Conservation (phyloP, 2,329 filamentous ascomycete species). For the Elsinoe batatas region DNA sequence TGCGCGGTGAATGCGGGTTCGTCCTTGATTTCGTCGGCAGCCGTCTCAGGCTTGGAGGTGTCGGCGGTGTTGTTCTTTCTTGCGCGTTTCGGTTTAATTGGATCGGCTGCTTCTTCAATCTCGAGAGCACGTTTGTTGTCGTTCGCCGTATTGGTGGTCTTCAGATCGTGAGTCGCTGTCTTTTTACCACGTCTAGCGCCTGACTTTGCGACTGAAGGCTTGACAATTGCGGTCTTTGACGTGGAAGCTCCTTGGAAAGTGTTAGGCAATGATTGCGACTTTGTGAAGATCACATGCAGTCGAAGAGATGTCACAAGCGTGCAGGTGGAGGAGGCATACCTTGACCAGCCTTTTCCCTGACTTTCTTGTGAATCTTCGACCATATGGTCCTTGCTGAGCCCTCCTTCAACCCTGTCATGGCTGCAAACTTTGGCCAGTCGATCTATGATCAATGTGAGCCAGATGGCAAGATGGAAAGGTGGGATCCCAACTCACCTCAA, state of each 20-base stretch:
- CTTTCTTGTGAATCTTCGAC: constrained; percentile 59
- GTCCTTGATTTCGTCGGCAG: background rate
- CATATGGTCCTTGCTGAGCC: constrained; percentile 18
- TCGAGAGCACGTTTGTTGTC: background rate
- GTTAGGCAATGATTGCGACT: too few species aligned
- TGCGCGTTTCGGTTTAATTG: background rate
- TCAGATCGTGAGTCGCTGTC: background rate
- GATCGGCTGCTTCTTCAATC: background rate
- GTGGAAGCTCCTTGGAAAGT: too few species aligned
- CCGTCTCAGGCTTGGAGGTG: background rate
- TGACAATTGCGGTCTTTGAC: too few species aligned
- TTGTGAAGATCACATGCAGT: too few species aligned
- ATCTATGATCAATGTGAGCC: too few species aligned
- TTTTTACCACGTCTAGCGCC: background rate
- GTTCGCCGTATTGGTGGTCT: background rate
- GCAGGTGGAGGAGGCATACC: too few species aligned
- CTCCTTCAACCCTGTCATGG: constrained; percentile 16
- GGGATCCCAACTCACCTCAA: background rate
- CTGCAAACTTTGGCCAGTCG: constrained; percentile 18
- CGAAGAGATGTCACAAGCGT: too few species aligned
- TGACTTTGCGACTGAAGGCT: too few species aligned
- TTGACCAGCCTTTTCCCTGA: constrained; percentile 41
- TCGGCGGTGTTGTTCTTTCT: background rate
- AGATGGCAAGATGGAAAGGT: too few species aligned
- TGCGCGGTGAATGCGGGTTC: background rate